phyloP scores from a whole-genome alignment of 208 protist genomes.

The Leishmania braziliensis region DNA sequence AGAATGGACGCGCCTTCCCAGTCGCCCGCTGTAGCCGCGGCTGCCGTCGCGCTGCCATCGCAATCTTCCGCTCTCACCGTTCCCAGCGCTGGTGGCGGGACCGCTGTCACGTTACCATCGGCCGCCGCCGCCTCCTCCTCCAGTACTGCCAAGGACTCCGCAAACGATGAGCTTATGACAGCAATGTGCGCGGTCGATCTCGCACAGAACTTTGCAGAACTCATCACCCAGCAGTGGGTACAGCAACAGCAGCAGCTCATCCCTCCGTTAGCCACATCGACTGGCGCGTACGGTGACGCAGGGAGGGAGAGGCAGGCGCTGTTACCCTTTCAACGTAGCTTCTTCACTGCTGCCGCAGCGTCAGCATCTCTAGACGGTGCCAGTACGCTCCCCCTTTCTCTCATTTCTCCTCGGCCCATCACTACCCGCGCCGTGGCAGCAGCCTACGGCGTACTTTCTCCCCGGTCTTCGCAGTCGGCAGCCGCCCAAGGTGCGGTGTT shows the following conservation, averaged over 20 bases:
- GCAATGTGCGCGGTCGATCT: conserved; percentile 27
- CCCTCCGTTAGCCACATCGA: not conserved
- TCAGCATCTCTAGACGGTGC: not conserved
- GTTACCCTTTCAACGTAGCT: not conserved
- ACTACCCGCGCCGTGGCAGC: not conserved
- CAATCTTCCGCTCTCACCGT: not conserved
- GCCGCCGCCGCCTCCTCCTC: not conserved
- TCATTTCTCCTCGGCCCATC: not conserved
- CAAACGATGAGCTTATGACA: conserved; percentile 15
- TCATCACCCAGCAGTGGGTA: conserved; percentile 18
- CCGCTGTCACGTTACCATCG: not conserved
- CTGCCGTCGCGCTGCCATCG: not conserved
- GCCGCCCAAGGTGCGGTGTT: not conserved
- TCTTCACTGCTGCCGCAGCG: not conserved
- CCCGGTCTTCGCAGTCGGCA: not conserved
- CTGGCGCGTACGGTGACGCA: not conserved
- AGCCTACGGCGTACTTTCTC: conserved; percentile 1
- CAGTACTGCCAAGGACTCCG: not conserved
- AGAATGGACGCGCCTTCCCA: not conserved
- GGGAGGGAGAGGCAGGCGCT: not conserved
- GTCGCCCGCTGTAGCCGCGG: not conserved
- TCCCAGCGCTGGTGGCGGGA: not conserved
- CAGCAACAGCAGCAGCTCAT: conserved; percentile 15
- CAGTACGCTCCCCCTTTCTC: not conserved
- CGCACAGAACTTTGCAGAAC: conserved; percentile 25